Conservation (phyloP, 495 filamentous ascomycete genomes). For the Trichoderma orchidacearum region DNA sequence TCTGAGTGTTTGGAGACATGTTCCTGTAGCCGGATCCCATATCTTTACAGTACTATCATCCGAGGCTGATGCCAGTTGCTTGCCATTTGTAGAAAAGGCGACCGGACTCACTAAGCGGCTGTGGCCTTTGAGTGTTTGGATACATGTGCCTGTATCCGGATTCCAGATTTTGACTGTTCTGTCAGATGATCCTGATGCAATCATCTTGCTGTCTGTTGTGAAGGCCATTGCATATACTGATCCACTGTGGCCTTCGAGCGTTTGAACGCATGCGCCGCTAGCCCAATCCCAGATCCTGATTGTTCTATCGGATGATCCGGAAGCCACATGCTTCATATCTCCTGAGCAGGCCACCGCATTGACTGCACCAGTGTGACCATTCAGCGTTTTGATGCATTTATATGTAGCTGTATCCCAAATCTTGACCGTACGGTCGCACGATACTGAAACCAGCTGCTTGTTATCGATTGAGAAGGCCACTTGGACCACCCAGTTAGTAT, state of each 20-base stretch:
- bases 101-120: not conserved
- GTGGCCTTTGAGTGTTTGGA: slow-evolving; percentile 2
- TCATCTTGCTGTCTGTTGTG: slow-evolving; percentile 1
- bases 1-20: slow-evolving; percentile 10
- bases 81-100: slow-evolving; percentile 6
- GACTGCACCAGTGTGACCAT: not conserved
- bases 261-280: slow-evolving; percentile 1
- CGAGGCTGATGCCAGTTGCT: slow-evolving; percentile 7
- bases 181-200: slow-evolving; percentile 21
- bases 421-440: not conserved
- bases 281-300: slow-evolving; percentile 4
- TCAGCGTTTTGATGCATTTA: not conserved
- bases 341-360: not conserved
- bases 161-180: slow-evolving; percentile 24
- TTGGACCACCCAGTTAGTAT: not conserved
- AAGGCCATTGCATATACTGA: not conserved
- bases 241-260: not conserved
- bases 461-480: slow-evolving; percentile 5
- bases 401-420: slow-evolving; percentile 2
- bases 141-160: slow-evolving; percentile 1
- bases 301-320: not conserved
- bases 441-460: not conserved
- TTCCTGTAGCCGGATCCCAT: slow-evolving; percentile 20
- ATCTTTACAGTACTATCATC: slow-evolving; percentile 2
- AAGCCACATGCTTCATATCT: not conserved